These are phyloP conservation scores for Brassica carinata DNA, from an alignment of 345 rosid genomes.

Conservation along the genomic window DNA sequence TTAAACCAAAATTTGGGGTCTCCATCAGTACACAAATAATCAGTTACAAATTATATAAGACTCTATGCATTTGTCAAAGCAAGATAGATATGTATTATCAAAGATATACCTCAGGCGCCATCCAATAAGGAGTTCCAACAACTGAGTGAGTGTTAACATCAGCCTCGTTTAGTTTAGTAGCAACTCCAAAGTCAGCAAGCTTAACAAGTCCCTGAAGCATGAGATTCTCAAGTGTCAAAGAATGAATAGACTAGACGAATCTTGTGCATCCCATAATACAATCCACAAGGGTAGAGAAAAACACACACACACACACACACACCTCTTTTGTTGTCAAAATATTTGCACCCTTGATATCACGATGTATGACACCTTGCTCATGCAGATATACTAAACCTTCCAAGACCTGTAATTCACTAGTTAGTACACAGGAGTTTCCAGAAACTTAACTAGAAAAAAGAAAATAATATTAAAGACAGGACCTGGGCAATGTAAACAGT, in stretches of 20 bases:
- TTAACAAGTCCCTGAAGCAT: slow-evolving; percentile 88
- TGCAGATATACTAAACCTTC: slow-evolving; percentile 97
- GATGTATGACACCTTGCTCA: slow-evolving; percentile 98
- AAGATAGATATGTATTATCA: neutral
- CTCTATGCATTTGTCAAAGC: neutral
- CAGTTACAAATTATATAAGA: neutral
- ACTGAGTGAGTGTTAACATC: slow-evolving; percentile 98
- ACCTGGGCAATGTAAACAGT: slow-evolving; percentile 99
- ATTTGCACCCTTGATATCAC: slow-evolving; percentile 99
- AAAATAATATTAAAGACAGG: slow-evolving; percentile 8
- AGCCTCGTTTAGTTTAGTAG: slow-evolving; percentile 97
- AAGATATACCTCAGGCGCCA: slow-evolving; percentile 94
- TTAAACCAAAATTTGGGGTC: slow-evolving; percentile 29
- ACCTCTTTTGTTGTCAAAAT: slow-evolving; percentile 98
- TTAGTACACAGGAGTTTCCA: slow-evolving; percentile 21
- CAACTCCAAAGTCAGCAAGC: slow-evolving; percentile 99
- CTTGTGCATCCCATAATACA: slow-evolving; percentile 6
- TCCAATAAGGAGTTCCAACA: slow-evolving; percentile 99
- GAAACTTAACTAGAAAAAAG: slow-evolving; percentile 24
- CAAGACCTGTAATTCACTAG: slow-evolving; percentile 62
- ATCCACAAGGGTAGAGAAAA: slow-evolving; percentile 2
- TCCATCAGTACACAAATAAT: slow-evolving; percentile 16
- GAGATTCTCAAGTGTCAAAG: slow-evolving; percentile 23
- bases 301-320: neutral
- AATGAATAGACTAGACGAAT: slow-evolving; percentile 15